Evolutionary conservation across 2,329 filamentous ascomycete genomes (phyloP), one percentile per base, ranked within the genome.

Genomic region (Nemania sp.): DNA sequence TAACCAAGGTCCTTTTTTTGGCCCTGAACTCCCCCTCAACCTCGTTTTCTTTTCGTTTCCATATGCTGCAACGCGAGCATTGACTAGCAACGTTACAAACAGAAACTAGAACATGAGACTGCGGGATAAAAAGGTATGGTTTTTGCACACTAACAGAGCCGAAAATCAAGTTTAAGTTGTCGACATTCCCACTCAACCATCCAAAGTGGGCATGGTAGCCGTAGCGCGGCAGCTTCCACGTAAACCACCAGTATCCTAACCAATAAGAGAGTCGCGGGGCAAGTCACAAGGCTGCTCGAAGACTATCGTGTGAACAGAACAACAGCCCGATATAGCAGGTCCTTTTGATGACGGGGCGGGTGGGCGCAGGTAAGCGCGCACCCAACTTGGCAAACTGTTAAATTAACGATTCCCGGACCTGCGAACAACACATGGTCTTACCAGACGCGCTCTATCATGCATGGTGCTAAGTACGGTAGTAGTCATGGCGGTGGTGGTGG

Each of bases 11-110:
- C 40, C 48, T 43, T 23, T 34, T 28, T 41, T 42, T 30, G n/a
- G 36, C 36, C 22, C 42, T 34, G 44, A 56, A n/a, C n/a, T n/a
- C 33, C 34, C 17, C 31, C 28, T 41, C 37, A 20, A 39, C 36
- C 37, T 40, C 34, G 20, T 22, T 48, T 9, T 33, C 31, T n/a
- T n/a, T n/a, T n/a, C n/a, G n/a, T n/a, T n/a, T n/a, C 23, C 15
- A 28, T 44, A 22, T 45, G 30, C 33, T 43, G 23, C 30, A 39
- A 17, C 11, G 19, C 23, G 28, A 37, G 44, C 15, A 36, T 43
- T 42, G 7, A 37, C 26, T 43, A 36, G 48, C 52, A 55, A 55
- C 51, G 52, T 54, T 55, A 50, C 52, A 51, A 51, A 48, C 17
- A 54, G 11, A 43, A 20, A 31, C 33, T 20, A 23, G 7, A 33